Evolutionary conservation across 495 filamentous ascomycete genomes (phyloP), one percentile per base, ranked within the genome.

Genomic region (Venustampulla echinocandica): DNA sequence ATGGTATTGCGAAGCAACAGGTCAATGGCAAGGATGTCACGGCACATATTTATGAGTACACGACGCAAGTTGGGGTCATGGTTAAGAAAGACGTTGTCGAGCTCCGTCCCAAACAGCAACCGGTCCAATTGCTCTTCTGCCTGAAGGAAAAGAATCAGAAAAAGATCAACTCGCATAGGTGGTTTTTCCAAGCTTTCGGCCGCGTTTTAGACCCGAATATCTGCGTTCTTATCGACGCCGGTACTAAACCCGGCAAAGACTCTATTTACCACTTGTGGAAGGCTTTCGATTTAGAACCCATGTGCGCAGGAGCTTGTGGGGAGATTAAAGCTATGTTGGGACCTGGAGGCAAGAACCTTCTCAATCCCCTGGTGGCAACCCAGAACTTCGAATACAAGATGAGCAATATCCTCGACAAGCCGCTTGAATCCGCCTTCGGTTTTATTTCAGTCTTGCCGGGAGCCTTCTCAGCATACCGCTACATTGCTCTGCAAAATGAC

Each of bases 331-430:
- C 93, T 48, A 95, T 97, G 90, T 71, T 96, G 68, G 86, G 80
- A 13, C 69, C 74, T n/a, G 82, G 82, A 46, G 87, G 87, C 50
- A 94, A 84, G 67, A 87, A 93, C 56, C 71, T 98, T 42, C 53
- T 96, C 52, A 99, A 97, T 53, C 93, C 93, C 0, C 74, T 99
- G 14, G 86, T 99, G 10, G 93, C 93, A 2, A 87, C 88, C 3
- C 93, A 99, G 64, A 99, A 99, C 58, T 99, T 99, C 59, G 93
- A 99, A 70, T 99, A 99, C 71, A 99, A 99, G 72, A 93, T 99
- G 77, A 94, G 87, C 65, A 99, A 99, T 63, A 99, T 99, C 59
- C 77, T 99, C 17, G 93, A 99, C 61, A 99, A 99, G 62, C 93
- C 93, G 1, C 69, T 99, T 19, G 93, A 99, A 61, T 96, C 90